Conservation (phyloP, 2,329 filamentous ascomycete species). For the Dothideomycetes sp. region DNA sequence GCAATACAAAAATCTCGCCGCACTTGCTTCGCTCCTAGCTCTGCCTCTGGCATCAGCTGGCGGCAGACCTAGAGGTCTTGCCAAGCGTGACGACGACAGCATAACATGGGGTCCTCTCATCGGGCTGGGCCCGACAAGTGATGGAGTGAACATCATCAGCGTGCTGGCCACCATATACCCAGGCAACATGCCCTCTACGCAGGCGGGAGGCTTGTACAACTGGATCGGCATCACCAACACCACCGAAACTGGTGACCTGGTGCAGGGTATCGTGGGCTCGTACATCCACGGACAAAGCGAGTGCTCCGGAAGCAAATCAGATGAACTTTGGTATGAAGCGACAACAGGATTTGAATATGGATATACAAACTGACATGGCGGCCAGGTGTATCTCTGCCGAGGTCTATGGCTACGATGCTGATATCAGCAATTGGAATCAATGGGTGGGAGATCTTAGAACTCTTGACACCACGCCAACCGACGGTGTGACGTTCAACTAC, state of each 20-base stretch:
- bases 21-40: constrained; percentile 4
- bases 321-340: constrained; percentile 11
- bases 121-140: constrained; percentile 14
- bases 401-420: constrained; percentile 14
- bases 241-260: constrained; percentile 15
- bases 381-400: constrained; percentile 15
- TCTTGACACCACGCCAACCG: constrained; percentile 13
- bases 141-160: constrained; percentile 13
- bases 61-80: neutral
- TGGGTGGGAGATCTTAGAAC: constrained; percentile 15
- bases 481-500: constrained; percentile 18
- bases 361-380: neutral
- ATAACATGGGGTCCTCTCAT: constrained; percentile 15
- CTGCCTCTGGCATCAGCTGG: constrained; percentile 3
- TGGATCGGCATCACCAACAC: constrained; percentile 18
- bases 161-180: constrained; percentile 17
- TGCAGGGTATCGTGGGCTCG: constrained; percentile 12
- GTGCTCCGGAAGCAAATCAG: constrained; percentile 13
- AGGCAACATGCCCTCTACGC: constrained; percentile 15
- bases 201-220: constrained; percentile 16
- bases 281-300: constrained; percentile 15
- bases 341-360: neutral
- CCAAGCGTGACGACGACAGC: neutral
- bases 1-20: constrained; percentile 1
- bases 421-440: constrained; percentile 11